Conservation (phyloP, 2,329 filamentous ascomycete species). For the Penicillium sp. region DNA sequence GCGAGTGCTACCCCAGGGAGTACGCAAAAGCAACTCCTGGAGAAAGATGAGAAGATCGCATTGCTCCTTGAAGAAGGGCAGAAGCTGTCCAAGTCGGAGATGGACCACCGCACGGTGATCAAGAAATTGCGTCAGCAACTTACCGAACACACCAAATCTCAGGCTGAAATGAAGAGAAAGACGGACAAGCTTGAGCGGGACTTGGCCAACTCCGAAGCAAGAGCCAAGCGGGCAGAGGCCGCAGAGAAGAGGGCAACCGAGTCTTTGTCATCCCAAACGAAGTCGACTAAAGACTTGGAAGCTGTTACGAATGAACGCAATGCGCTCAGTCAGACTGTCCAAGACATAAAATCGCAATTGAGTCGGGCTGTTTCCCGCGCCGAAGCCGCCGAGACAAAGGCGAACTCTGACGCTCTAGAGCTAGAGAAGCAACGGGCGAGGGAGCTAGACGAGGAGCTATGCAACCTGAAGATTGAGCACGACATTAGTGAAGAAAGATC, state of each 20-base stretch:
- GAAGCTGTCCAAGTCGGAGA: slow-evolving; percentile 78
- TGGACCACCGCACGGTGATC: slow-evolving; percentile 77
- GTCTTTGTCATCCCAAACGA: slow-evolving; percentile 50
- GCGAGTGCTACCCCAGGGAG: slow-evolving; percentile 62
- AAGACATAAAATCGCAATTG: slow-evolving; percentile 67
- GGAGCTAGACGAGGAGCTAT: slow-evolving; percentile 63
- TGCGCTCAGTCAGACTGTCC: slow-evolving; percentile 62
- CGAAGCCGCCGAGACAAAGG: slow-evolving; percentile 64
- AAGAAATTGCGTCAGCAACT: slow-evolving; percentile 67
- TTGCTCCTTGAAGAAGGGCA: slow-evolving; percentile 89
- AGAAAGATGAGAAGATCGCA: slow-evolving; percentile 88
- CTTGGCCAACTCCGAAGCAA: slow-evolving; percentile 47
- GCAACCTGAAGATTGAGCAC: slow-evolving; percentile 69
- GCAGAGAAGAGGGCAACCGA: slow-evolving; percentile 56
- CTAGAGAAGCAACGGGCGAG: slow-evolving; percentile 58
- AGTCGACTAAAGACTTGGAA: slow-evolving; percentile 58
- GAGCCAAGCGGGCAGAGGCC: slow-evolving; percentile 59
- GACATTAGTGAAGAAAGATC: slow-evolving; percentile 69
- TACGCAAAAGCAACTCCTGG: slow-evolving; percentile 73
- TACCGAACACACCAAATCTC: slow-evolving; percentile 51
- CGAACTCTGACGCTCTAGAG: slow-evolving; percentile 65
- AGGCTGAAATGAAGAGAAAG: slow-evolving; percentile 53
- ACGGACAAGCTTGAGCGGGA: slow-evolving; percentile 59
- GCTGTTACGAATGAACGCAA: slow-evolving; percentile 61
- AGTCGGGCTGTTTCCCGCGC: slow-evolving; percentile 65